phyloP scores from a whole-genome alignment of 1,139 yeast species.

The Saccharomyces hybrid region DNA sequence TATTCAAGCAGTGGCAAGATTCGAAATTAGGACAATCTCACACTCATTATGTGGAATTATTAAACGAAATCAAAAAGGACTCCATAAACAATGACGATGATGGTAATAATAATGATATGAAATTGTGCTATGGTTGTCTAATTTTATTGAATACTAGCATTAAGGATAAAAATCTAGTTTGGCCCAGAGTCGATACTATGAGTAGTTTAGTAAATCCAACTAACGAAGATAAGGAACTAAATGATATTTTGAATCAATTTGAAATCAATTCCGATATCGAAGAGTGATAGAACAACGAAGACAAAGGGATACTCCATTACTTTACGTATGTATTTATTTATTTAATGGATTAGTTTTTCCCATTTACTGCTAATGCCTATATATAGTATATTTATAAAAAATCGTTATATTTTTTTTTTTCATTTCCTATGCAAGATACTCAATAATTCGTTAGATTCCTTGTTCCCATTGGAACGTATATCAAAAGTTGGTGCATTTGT shows the following conservation, averaged over 20 bases:
- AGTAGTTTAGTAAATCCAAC: background rate
- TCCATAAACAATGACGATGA: background rate
- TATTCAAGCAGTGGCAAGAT: constrained; percentile 33
- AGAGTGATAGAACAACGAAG: background rate
- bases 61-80: constrained; percentile 10
- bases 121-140: constrained; percentile 72
- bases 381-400: background rate
- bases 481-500: background rate
- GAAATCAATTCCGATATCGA: constrained; percentile 38
- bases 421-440: constrained; percentile 16
- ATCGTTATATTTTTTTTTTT: background rate
- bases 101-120: constrained; percentile 19
- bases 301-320: background rate
- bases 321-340: background rate
- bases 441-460: constrained; percentile 12
- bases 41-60: constrained; percentile 12
- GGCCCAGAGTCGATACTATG: constrained; percentile 40
- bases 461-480: background rate
- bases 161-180: constrained; percentile 37
- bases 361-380: background rate
- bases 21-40: constrained; percentile 11
- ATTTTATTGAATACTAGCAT: constrained; percentile 45
- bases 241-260: constrained; percentile 43
- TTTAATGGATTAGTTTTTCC: background rate
- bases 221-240: constrained; percentile 27